These are phyloP conservation scores for Cladosporium sp. DNA, from an alignment of 2,329 filamentous ascomycete species.

Conservation along the genomic window DNA sequence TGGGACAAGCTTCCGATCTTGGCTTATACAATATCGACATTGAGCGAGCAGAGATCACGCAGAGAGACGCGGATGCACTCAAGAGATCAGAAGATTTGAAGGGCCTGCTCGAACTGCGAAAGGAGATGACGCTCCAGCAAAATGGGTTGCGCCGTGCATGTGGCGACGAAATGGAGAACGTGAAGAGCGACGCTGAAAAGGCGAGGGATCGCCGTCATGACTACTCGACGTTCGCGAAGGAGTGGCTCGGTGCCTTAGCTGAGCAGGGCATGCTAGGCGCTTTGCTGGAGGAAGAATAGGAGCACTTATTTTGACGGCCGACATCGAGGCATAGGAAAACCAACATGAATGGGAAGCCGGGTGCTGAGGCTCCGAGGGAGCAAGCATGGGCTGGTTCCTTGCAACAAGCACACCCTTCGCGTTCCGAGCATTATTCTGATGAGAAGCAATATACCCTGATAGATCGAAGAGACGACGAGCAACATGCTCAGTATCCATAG, in stretches of 20 bases:
- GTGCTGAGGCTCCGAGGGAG: too few species aligned
- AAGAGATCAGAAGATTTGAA: slow-evolving; percentile 28
- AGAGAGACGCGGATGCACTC: slow-evolving; percentile 32
- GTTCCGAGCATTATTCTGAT: background rate
- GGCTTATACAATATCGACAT: slow-evolving; percentile 38
- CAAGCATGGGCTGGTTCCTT: background rate
- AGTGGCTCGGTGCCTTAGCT: slow-evolving; percentile 69
- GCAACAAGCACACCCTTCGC: background rate
- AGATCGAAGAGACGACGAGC: background rate
- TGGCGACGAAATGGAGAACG: slow-evolving; percentile 50
- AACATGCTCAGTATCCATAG: background rate
- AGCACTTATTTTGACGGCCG: background rate
- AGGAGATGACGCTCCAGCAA: slow-evolving; percentile 47
- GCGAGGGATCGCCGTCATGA: slow-evolving; percentile 64
- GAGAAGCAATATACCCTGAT: slow-evolving; percentile 11
- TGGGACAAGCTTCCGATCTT: slow-evolving; percentile 23
- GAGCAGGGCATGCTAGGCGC: slow-evolving; percentile 61
- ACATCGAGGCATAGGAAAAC: background rate
- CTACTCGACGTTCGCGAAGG: slow-evolving; percentile 62
- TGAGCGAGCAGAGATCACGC: slow-evolving; percentile 36
- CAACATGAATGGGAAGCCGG: background rate
- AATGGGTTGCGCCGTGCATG: slow-evolving; percentile 50
- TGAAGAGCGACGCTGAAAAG: slow-evolving; percentile 54
- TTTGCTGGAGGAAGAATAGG: slow-evolving; percentile 25
- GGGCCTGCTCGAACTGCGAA: slow-evolving; percentile 42